Base-by-base conservation (phyloP, 192 early-diverging fungal genomes). In the Umbelopsis sp. region DNA sequence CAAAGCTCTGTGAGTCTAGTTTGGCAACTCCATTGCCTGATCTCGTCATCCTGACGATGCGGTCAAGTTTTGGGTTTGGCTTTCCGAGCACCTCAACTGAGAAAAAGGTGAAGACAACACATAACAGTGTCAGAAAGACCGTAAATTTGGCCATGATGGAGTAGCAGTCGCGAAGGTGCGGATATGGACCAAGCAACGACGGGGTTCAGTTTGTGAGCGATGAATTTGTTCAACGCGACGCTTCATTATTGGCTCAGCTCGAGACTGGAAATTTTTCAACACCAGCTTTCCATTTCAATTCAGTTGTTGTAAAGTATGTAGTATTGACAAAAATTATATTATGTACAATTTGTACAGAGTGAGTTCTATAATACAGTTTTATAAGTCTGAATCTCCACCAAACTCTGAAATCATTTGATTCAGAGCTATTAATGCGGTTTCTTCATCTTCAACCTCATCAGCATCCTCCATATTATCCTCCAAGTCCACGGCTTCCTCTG, bases 1-100 rank as follows among this genome's bases (percentile, higher is more conserved):
- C 79, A 71, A 89, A 94, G 29, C 80, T 75, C 22, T 75, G 65
- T 21, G 86, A 82, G 76, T 88, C 84, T 9, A 94, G 77, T 5
- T 81, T 73, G 41, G 91, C 82, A 65, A 88, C 54, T 14, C 80
- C 83, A 11, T 71, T 77, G 56, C 72, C 74, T 4, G 22, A 29
- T 53, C 43, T 68, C 14, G 73, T 70, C 16, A 74, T 47, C 31
- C 68, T 68, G 17, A 70, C 16, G 14, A 75, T 66, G 22, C 68
- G 68, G 1, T 72, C 38, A 16, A 34, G 51, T 45, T 79, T 79
- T 20, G 73, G 43, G 52, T 75, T 74, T 14, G 32, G 21, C 69
- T 72, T 67, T 20, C 59, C 77, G 25, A 22, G 44, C 43, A 32
- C 47, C 34, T 62, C 17, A 29, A 26, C 31, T 36, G 56, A 29